A percentile compares a stretch with the other conserved stretches of the same genome.
Conservation (phyloP, 2,329 filamentous ascomycete genomes). For the Capronia coronata region DNA sequence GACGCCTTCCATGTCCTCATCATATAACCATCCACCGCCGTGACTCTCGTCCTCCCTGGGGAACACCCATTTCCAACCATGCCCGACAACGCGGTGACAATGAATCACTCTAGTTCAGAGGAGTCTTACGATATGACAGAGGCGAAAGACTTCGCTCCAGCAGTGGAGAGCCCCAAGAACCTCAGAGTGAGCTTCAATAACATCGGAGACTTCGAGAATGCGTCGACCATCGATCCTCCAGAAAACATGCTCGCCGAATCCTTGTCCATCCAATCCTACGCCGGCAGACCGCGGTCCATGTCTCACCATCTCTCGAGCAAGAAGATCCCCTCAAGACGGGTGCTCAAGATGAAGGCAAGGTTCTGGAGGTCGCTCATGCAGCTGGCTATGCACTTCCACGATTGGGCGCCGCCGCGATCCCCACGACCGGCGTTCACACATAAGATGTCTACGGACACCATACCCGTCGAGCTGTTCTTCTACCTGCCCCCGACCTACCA, state of each 20-base stretch:
- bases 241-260: conserved; percentile 12
- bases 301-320: conserved; percentile 25
- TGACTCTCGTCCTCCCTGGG: background rate
- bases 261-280: conserved; percentile 6
- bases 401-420: conserved; percentile 54
- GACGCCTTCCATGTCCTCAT: background rate
- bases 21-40: background rate
- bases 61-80: conserved; percentile 1
- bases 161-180: conserved; percentile 1
- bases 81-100: conserved; percentile 3
- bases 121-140: conserved; percentile 16
- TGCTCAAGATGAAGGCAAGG: conserved; percentile 56
- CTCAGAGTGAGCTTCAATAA: conserved; percentile 14
- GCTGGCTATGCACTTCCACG: conserved; percentile 63
- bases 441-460: conserved; percentile 47
- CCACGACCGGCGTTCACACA: conserved; percentile 55
- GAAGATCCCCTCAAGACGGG: conserved; percentile 43
- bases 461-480: conserved; percentile 52
- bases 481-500: conserved; percentile 49
- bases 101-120: conserved; percentile 1
- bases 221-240: conserved; percentile 13
- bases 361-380: conserved; percentile 63
- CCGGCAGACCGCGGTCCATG: conserved; percentile 23
- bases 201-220: conserved; percentile 7
- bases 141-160: conserved; percentile 19